Base-by-base conservation (phyloP, 2,329 filamentous ascomycete genomes). In the Trichophyton simii region DNA sequence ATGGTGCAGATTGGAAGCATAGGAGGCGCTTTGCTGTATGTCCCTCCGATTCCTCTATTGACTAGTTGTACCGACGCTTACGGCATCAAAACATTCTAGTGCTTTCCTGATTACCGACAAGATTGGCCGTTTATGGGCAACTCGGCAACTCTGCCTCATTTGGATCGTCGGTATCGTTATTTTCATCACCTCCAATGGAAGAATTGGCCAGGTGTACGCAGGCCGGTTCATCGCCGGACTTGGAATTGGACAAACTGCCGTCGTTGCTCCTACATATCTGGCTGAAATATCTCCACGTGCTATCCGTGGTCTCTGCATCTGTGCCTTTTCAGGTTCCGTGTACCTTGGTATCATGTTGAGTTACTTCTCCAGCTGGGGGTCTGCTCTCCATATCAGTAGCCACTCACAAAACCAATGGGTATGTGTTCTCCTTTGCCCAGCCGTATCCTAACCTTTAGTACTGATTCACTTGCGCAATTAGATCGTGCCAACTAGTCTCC, bases 1-100 rank as follows among this genome's bases (percentile, higher is more conserved):
- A 91, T 91, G 88, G 88, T 91, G 0, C 88, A 91, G 73, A 83
- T 91, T 67, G 88, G 88, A 25, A 87, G 83, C 25, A 87, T 91
- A 34, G 84, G 78, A 3, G 88, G 88, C 50, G 86, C 87, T 34
- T 77, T 89, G 36, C 79, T 86, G 77, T 79, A 68, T 64, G 75
- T 70, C 13, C 25, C 8, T 13, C 20, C 18, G 7, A 20, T 54
- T 8, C 11, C 8, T 13, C 5, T 22, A 36, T 8, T 7, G 9
- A 34, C 34, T 38, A 38, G 34, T 2, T 11, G 58, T 22, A 34
- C 20, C 3, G 15, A 4, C 8, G 31, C 59, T 63, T 15, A 63
- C 28, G 13, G 22, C 22, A 3, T 31, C 22, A 9, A 28, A 52
- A 11, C 5, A 48, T n/a, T 28, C 25, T 64, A 83, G 82, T 65